phyloP scores from a whole-genome alignment of 2,329 filamentous ascomycete species.

The Hypoxylon sp. region DNA sequence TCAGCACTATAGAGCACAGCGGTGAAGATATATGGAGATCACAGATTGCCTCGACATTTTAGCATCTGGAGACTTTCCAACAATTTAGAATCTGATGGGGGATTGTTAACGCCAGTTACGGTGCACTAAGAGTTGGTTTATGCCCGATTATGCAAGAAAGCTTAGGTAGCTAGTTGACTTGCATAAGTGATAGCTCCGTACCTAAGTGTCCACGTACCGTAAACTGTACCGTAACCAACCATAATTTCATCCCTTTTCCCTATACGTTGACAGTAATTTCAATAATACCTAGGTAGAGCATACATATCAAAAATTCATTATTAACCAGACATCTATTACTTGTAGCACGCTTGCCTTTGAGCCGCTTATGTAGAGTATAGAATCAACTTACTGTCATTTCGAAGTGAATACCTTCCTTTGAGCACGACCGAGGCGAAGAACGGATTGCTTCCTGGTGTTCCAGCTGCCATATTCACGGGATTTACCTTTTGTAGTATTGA shows the following conservation, averaged over 20 bases:
- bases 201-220: neutral
- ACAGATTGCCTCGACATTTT: neutral
- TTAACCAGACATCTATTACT: neutral
- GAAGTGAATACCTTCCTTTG: neutral
- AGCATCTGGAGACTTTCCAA: neutral
- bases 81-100: constrained; percentile 17
- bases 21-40: constrained; percentile 12
- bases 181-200: neutral
- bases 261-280: too few relatives aligned
- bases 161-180: neutral
- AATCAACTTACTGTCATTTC: neutral
- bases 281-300: too few relatives aligned
- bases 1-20: constrained; percentile 25
- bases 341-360: neutral
- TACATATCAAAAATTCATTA: too few relatives aligned
- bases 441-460: neutral
- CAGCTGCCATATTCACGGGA: neutral
- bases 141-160: constrained; percentile 2
- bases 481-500: neutral
- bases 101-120: constrained; percentile 9
- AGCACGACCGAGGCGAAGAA: neutral
- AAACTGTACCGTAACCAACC: neutral
- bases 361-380: neutral
- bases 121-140: constrained; percentile 11
- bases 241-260: neutral